Evolutionary conservation across 2,329 filamentous ascomycete species (phyloP), one percentile per base, ranked within the genome.

Genomic region (Rugonectria rugulosa): DNA sequence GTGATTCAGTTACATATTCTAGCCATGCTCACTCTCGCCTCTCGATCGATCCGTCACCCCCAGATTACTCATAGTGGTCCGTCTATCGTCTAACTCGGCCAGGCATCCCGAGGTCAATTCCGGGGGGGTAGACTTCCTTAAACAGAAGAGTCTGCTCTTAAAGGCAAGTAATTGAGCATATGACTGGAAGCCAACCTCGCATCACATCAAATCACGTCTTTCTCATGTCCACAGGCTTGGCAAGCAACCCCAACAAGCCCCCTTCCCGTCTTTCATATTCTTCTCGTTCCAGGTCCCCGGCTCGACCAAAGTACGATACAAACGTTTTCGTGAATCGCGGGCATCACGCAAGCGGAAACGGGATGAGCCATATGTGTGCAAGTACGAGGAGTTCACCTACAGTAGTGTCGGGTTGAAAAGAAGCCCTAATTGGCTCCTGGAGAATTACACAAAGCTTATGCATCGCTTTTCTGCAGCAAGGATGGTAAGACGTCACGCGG

Each of bases 281-380:
- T n/a, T n/a, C n/a, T n/a, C n/a, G n/a, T n/a, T n/a, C n/a, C n/a
- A n/a, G n/a, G n/a, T n/a, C n/a, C n/a, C n/a, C n/a, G n/a, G n/a
- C n/a, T n/a, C n/a, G n/a, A n/a, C n/a, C n/a, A n/a, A n/a, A n/a
- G n/a, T n/a, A n/a, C n/a, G n/a, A n/a, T 36, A 36, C 32, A 17
- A 36, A 36, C 6, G 29, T 36, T 19, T 36, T 17, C n/a, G n/a
- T n/a, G n/a, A n/a, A n/a, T n/a, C n/a, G n/a, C n/a, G n/a, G n/a
- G n/a, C n/a, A n/a, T n/a, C n/a, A n/a, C 32, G 32, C 14, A 17
- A 17, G n/a, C n/a, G 24, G 62, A 57, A 66, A 65, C 57, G 42
- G 49, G 53, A 60, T 44, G 46, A 58, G 37, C 38, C 43, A 51
- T 51, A 62, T 60, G 58, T 48, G 51, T 24, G 41, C 41, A 43